phyloP scores from a whole-genome alignment of 345 rosid genomes.

The Citrus medica region DNA sequence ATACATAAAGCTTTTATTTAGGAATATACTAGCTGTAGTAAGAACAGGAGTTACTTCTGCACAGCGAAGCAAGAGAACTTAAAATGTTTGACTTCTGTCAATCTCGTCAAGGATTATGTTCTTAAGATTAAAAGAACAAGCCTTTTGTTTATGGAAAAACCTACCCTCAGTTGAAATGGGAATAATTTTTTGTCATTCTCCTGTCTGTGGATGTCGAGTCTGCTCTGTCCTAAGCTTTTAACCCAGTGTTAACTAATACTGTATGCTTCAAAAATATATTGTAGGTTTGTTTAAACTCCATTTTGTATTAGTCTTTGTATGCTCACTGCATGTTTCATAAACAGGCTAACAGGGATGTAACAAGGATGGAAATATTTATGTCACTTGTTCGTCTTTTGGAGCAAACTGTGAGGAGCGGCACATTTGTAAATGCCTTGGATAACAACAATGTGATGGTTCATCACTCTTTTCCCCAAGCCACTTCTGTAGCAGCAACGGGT shows the following conservation, averaged over 20 bases:
- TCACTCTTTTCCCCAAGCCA: constrained; percentile 35
- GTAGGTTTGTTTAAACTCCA: not conserved
- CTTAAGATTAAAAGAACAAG: not conserved
- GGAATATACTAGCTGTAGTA: not conserved
- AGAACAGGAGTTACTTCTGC: not conserved
- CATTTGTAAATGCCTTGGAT: constrained; percentile 42
- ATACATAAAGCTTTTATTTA: not conserved
- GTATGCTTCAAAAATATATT: too few relatives aligned
- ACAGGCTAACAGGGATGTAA: constrained; percentile 87
- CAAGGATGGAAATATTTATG: constrained; percentile 93
- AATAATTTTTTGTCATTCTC: not conserved
- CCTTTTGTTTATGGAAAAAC: not conserved
- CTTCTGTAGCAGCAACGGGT: constrained; percentile 51
- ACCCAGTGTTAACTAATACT: not conserved
- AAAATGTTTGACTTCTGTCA: not conserved
- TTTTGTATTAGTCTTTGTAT: not conserved
- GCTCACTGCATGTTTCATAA: not conserved
- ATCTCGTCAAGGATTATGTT: not conserved
- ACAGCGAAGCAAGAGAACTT: not conserved
- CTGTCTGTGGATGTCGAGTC: not conserved
- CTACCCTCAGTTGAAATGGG: not conserved
- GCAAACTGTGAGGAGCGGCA: constrained; percentile 58
- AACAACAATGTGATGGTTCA: constrained; percentile 45
- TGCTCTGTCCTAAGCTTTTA: not conserved
- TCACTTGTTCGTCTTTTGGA: constrained; percentile 79